These are phyloP conservation scores for Lophiostoma macrostomum DNA, from an alignment of 495 filamentous ascomycete species.

Conservation along the genomic window DNA sequence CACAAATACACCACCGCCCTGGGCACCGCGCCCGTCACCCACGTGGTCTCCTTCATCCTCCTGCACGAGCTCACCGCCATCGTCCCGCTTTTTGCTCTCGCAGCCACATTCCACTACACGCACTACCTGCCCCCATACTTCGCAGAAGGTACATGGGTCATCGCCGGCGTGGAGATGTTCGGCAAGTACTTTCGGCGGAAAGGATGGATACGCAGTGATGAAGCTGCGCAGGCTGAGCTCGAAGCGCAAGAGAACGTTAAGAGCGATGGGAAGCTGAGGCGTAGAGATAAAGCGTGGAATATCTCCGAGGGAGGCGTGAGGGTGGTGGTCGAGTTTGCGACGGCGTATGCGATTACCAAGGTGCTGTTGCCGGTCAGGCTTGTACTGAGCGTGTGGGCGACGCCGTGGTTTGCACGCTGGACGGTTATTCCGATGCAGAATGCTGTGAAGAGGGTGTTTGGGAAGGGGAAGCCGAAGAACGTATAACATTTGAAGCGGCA, in stretches of 20 bases:
- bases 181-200: slow-evolving; percentile 58
- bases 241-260: slow-evolving; percentile 35
- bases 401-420: slow-evolving; percentile 86
- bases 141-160: slow-evolving; percentile 51
- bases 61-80: slow-evolving; percentile 91
- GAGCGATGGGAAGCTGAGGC: too few species aligned
- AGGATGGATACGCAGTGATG: slow-evolving; percentile 51
- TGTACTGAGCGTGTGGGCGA: slow-evolving; percentile 75
- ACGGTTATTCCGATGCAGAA: slow-evolving; percentile 52
- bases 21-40: slow-evolving; percentile 70
- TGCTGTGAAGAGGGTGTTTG: slow-evolving; percentile 43
- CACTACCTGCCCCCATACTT: slow-evolving; percentile 59
- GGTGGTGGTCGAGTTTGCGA: slow-evolving; percentile 60
- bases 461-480: slow-evolving; percentile 35
- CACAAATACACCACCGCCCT: slow-evolving; percentile 65
- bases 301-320: slow-evolving; percentile 43
- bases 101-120: slow-evolving; percentile 72
- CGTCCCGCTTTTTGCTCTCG: slow-evolving; percentile 70
- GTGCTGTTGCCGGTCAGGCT: slow-evolving; percentile 74
- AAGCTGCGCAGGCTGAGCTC: slow-evolving; percentile 41
- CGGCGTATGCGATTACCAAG: slow-evolving; percentile 88
- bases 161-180: slow-evolving; percentile 55
- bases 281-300: slow-evolving; percentile 36
- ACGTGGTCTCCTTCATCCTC: slow-evolving; percentile 81
- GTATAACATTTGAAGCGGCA: too few species aligned